These are phyloP conservation scores for Colletotrichum sojae DNA, from an alignment of 2,329 filamentous ascomycete genomes.

Conservation along the genomic window DNA sequence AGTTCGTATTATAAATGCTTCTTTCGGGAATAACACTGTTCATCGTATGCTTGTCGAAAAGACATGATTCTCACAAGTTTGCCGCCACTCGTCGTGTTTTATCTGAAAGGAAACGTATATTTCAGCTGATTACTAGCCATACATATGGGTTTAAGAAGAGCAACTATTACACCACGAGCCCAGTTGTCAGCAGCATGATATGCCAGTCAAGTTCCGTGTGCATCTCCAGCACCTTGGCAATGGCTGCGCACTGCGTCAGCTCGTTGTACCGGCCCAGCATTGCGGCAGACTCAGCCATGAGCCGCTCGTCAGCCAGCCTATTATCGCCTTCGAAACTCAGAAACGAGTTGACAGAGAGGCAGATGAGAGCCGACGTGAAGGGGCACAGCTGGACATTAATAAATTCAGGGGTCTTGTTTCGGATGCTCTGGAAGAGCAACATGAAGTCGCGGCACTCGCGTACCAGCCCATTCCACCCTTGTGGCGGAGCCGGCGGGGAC, in stretches of 20 bases:
- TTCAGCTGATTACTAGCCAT: too few relatives aligned
- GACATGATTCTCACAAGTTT: too few relatives aligned
- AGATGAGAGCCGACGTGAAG: slow-evolving; percentile 2
- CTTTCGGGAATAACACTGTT: too few relatives aligned
- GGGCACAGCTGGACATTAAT: slow-evolving; percentile 5
- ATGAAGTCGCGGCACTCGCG: background rate
- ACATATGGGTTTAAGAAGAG: too few relatives aligned
- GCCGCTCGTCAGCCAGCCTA: background rate
- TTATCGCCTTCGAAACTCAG: background rate
- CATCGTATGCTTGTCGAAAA: too few relatives aligned
- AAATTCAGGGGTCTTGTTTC: background rate
- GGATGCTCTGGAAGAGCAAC: slow-evolving; percentile 6
- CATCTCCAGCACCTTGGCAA: slow-evolving; percentile 1
- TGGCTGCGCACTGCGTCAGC: background rate
- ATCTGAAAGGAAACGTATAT: too few relatives aligned
- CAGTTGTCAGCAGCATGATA: background rate
- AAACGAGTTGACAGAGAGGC: background rate
- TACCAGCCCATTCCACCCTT: background rate
- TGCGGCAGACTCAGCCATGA: background rate
- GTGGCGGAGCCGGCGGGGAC: background rate
- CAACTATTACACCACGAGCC: background rate
- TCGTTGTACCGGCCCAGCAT: background rate
- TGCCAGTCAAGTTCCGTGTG: slow-evolving; percentile 6
- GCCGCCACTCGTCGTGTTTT: too few relatives aligned
- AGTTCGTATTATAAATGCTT: too few relatives aligned